Percentiles rank a stretch among this genome's conserved stretches.
These are phyloP conservation scores for Kodamaea jinghongensis DNA, from an alignment of 805 yeast species.

Conservation along the genomic window DNA sequence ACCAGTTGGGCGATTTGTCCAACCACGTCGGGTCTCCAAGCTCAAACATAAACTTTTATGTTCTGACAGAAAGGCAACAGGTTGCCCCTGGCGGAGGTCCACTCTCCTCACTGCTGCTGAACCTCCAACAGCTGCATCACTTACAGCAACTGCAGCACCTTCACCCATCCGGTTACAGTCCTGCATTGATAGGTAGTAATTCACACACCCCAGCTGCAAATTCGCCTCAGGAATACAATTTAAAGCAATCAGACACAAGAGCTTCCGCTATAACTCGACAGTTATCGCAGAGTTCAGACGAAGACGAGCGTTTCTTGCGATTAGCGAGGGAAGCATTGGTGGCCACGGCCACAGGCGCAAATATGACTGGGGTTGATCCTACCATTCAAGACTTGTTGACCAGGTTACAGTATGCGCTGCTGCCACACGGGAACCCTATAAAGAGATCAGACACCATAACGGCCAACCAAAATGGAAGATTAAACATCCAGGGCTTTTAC, in stretches of 20 bases:
- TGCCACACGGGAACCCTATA: slow-evolving; percentile 58
- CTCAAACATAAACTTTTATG: slow-evolving; percentile 14
- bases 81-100: slow-evolving; percentile 1
- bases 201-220: slow-evolving; percentile 2
- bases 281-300: slow-evolving; percentile 21
- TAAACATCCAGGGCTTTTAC: slow-evolving; percentile 42
- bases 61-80: slow-evolving; percentile 15
- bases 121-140: slow-evolving; percentile 4
- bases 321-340: slow-evolving; percentile 63
- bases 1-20: slow-evolving; percentile 12
- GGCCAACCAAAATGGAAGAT: slow-evolving; percentile 39
- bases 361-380: slow-evolving; percentile 49
- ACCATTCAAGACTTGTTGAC: slow-evolving; percentile 58
- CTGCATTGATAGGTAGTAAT: slow-evolving; percentile 3
- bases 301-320: slow-evolving; percentile 53
- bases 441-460: slow-evolving; percentile 29
- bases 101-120: too few species aligned
- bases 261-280: not conserved
- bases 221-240: slow-evolving; percentile 2
- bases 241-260: not conserved
- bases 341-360: slow-evolving; percentile 46
- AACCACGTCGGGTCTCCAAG: slow-evolving; percentile 11
- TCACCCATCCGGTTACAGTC: not conserved
- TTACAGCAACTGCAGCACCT: slow-evolving; percentile 13
- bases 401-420: slow-evolving; percentile 55